Percentiles rank a stretch among this genome's conserved stretches.
These are phyloP conservation scores for Ophiostoma angusticollis DNA, from an alignment of 2,329 filamentous ascomycete species.

Conservation along the genomic window DNA sequence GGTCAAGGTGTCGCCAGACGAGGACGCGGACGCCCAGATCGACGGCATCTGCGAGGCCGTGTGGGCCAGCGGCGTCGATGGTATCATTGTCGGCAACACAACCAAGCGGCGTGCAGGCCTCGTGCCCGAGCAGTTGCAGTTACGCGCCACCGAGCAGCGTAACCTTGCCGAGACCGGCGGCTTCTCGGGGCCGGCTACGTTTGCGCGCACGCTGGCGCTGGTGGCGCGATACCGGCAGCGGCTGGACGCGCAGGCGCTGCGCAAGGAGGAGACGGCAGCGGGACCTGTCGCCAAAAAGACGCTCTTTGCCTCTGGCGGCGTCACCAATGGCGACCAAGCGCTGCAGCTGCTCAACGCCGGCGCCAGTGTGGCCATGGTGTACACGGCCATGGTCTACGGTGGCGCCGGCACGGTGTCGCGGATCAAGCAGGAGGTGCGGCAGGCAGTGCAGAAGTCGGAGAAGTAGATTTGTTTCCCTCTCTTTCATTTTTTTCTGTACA, in stretches of 20 bases:
- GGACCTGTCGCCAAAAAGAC: conserved; percentile 59
- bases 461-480: no score
- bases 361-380: conserved; percentile 82
- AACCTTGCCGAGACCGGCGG: conserved; percentile 69
- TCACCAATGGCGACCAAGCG: conserved; percentile 78
- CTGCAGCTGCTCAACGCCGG: conserved; percentile 73
- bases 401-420: conserved; percentile 51
- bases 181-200: conserved; percentile 83
- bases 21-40: conserved; percentile 74
- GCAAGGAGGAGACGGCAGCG: conserved; percentile 18
- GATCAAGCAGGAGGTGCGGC: conserved; percentile 50
- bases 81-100: conserved; percentile 94
- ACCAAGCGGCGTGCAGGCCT: conserved; percentile 70
- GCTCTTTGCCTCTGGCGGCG: conserved; percentile 87
- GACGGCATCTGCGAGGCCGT: conserved; percentile 80
- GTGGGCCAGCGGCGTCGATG: conserved; percentile 74
- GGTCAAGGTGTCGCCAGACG: conserved; percentile 97
- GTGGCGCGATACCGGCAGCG: conserved; percentile 66
- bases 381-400: conserved; percentile 60
- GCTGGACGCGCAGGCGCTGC: conserved; percentile 36
- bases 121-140: conserved; percentile 50
- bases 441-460: background rate
- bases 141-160: conserved; percentile 53
- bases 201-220: conserved; percentile 63
- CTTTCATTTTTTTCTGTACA: no score